Conservation (phyloP, 2,329 filamentous ascomycete genomes). For the Elsinoe batatas region DNA sequence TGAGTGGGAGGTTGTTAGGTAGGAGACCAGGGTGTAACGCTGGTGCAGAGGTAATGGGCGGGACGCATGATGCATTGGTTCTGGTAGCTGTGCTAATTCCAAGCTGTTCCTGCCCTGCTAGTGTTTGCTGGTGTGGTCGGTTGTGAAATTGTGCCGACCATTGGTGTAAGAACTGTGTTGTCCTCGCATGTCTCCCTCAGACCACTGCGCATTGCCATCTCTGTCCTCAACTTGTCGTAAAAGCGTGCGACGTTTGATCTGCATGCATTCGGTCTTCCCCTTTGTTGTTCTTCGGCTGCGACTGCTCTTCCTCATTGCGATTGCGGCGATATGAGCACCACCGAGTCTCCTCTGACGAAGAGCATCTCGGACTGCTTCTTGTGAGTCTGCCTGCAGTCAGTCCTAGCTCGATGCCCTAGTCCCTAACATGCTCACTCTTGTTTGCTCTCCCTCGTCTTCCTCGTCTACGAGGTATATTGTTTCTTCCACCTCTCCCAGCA, state of each 20-base stretch:
- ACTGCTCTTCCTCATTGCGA: constrained; percentile 19
- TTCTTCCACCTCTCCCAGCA: constrained; percentile 93
- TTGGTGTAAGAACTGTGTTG: not conserved
- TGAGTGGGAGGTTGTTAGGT: constrained; percentile 44
- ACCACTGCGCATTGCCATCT: not conserved
- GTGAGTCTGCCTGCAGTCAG: constrained; percentile 53
- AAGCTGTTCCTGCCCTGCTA: not conserved
- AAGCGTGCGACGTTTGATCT: not conserved
- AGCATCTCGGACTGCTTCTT: constrained; percentile 98
- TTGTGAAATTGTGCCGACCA: not conserved
- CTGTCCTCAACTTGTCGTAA: not conserved
- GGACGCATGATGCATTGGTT: not conserved
- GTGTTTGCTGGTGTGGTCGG: not conserved
- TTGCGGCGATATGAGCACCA: constrained; percentile 39
- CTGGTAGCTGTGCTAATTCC: not conserved
- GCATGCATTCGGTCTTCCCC: too few relatives aligned
- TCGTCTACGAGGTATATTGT: constrained; percentile 92
- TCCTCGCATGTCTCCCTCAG: not conserved
- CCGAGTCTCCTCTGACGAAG: constrained; percentile 66
- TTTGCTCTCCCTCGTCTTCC: constrained; percentile 53
- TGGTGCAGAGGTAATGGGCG: not conserved
- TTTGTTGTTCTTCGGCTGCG: too few relatives aligned
- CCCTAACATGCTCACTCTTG: constrained; percentile 5
- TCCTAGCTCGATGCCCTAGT: too few relatives aligned
- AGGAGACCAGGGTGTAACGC: not conserved